phyloP scores from a whole-genome alignment of 192 early-diverging fungal species.

The Backusella morwellensis region DNA sequence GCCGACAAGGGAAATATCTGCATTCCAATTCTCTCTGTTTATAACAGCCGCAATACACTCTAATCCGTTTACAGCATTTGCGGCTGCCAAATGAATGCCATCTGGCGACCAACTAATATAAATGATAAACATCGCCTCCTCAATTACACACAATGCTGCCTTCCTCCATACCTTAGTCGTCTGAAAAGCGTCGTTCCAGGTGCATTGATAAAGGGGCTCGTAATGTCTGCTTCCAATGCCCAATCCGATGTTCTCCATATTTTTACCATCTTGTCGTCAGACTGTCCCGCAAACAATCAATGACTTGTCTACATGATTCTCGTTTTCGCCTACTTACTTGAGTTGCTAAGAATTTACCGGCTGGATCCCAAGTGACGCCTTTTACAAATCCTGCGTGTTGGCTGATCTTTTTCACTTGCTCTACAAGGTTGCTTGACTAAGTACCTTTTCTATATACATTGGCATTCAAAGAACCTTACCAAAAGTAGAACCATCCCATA shows the following conservation, averaged over 20 bases:
- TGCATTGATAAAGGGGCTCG: constrained; percentile 69
- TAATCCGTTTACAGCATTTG: constrained; percentile 84
- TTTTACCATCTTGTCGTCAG: constrained; percentile 86
- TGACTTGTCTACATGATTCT: background rate
- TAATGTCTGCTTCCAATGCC: constrained; percentile 71
- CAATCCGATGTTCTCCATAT: constrained; percentile 91
- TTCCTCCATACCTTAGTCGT: constrained; percentile 61
- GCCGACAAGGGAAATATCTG: constrained; percentile 83
- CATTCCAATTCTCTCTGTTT: constrained; percentile 70
- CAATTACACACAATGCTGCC: background rate
- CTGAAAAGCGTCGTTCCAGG: constrained; percentile 90
- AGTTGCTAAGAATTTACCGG: constrained; percentile 87
- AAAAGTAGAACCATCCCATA: constrained; percentile 88
- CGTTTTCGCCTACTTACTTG: constrained; percentile 50
- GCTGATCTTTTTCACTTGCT: constrained; percentile 62
- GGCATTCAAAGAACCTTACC: constrained; percentile 34
- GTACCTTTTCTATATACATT: background rate
- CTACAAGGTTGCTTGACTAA: background rate
- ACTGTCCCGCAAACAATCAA: constrained; percentile 37
- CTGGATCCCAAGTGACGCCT: constrained; percentile 95
- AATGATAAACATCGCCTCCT: background rate
- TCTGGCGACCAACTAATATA: constrained; percentile 87
- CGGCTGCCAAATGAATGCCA: constrained; percentile 82
- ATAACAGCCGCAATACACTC: constrained; percentile 83
- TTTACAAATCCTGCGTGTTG: constrained; percentile 91